A percentile compares a stretch with the other conserved stretches of the same genome.
Conservation (phyloP, 176 grass and related monocot genomes). For the Thinopyrum elongatum region DNA sequence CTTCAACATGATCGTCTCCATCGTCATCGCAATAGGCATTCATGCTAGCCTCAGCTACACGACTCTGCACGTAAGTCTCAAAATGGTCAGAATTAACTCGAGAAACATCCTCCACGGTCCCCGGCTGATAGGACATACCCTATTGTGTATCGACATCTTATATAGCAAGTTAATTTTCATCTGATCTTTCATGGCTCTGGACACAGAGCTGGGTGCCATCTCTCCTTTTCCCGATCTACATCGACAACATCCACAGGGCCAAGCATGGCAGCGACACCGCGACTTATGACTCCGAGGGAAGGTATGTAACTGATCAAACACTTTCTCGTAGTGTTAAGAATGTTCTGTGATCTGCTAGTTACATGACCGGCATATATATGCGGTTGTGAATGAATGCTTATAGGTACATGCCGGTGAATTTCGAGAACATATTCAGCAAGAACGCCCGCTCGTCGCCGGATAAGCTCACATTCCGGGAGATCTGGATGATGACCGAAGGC, state of each 20-base stretch:
- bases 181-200: background rate
- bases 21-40: conserved; percentile 46
- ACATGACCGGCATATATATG: background rate
- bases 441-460: conserved; percentile 59
- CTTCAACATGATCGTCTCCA: conserved; percentile 67
- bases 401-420: conserved; percentile 75
- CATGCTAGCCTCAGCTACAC: conserved; percentile 62
- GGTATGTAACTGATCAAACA: conserved; percentile 28
- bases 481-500: conserved; percentile 65
- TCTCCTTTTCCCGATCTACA: conserved; percentile 70
- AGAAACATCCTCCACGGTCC: background rate
- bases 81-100: background rate
- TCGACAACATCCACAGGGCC: conserved; percentile 68
- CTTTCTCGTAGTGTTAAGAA: background rate
- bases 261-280: conserved; percentile 84
- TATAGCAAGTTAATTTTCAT: background rate
- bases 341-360: background rate
- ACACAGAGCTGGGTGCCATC: conserved; percentile 68
- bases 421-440: conserved; percentile 94
- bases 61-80: conserved; percentile 59
- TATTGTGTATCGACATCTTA: background rate
- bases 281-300: conserved; percentile 75
- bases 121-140: background rate
- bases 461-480: conserved; percentile 53
- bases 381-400: background rate